Evolutionary conservation across 2,329 filamentous ascomycete species (phyloP), one percentile per base, ranked within the genome.

Genomic region (Apiospora pterosperma): DNA sequence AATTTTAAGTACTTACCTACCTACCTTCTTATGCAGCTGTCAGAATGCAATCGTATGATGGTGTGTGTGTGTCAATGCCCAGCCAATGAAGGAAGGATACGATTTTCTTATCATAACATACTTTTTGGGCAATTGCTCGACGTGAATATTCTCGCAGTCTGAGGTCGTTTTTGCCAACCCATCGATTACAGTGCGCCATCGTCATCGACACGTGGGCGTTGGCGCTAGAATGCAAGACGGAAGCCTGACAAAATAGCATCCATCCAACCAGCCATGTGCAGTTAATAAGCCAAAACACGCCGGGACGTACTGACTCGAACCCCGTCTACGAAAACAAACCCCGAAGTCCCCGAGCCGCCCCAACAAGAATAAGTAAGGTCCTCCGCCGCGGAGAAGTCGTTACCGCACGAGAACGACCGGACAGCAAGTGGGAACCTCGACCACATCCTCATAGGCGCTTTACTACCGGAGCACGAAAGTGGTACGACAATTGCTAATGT

Each of bases 361-460:
- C 25, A n/a, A 55, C 28, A 34, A 55, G 28, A 11, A 55, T 6
- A 52, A 31, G 23, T n/a, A 16, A 19, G 44, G 16, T 16, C 48
- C 21, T 10, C 16, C 48, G 28, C 48, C 48, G 48, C 48, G 48
- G 48, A 55, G 48, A 55, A 55, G 28, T 55, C 48, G 28, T 55
- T 55, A 55, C 48, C 48, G 48, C 48, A 55, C 48, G 48, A 55
- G 28, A 55, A 55, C 48, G 28, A 55, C 48, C 48, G 48, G 48
- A n/a, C 28, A 28, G 28, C 28, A 52, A 31, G 44, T 52, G 44
- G 28, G 2, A 25, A 31, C 48, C 42, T n/a, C 41, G 19, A 41
- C 19, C 39, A 41, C 39, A n/a, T 41, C 41, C 48, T n/a, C 48
- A n/a, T n/a, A 10, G 21, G 8, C 48, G 25, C 48, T 34, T 55